Evolutionary conservation across 2,329 filamentous ascomycete species (phyloP).

Genomic region (Zymoseptoria crescenta): DNA sequence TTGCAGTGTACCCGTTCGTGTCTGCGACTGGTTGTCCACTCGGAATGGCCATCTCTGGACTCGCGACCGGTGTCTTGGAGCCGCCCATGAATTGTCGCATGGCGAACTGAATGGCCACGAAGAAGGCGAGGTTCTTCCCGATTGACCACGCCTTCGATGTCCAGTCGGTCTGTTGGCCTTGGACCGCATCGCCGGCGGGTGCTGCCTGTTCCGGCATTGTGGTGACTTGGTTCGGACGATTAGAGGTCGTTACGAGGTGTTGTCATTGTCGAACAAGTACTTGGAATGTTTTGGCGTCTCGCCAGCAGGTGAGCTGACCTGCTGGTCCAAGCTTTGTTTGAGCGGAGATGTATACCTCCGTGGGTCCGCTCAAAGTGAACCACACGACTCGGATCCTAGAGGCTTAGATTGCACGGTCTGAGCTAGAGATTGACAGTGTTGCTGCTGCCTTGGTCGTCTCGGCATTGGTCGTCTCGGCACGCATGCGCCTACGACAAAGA

Average conservation of each 20-base stretch:
- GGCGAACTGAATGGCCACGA: constrained; percentile 51
- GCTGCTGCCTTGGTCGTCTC: too few species aligned
- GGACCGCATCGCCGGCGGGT: constrained; percentile 2
- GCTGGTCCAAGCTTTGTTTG: not conserved
- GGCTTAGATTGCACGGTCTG: too few species aligned
- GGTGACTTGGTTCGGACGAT: not conserved
- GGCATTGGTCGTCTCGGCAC: too few species aligned
- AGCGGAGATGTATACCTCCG: not conserved
- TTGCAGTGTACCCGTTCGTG: constrained; percentile 46
- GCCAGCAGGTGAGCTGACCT: not conserved
- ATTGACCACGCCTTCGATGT: constrained; percentile 24
- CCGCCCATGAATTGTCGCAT: constrained; percentile 48
- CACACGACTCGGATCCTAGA: too few species aligned
- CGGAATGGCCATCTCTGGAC: constrained; percentile 11
- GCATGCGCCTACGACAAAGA: too few species aligned
- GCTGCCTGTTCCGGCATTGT: constrained; percentile 6
- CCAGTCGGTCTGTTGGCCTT: constrained; percentile 15
- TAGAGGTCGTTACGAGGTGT: not conserved
- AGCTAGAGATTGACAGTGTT: too few species aligned
- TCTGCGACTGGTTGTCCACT: constrained; percentile 32
- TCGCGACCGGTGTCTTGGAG: constrained; percentile 8
- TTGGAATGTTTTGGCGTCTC: not conserved
- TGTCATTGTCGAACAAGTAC: not conserved
- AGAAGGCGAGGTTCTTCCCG: constrained; percentile 52
- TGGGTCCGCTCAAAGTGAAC: too few species aligned